Evolutionary conservation across 2,329 filamentous ascomycete species (phyloP), one percentile per base, ranked within the genome.

Genomic region (Cercospora berteroae): DNA sequence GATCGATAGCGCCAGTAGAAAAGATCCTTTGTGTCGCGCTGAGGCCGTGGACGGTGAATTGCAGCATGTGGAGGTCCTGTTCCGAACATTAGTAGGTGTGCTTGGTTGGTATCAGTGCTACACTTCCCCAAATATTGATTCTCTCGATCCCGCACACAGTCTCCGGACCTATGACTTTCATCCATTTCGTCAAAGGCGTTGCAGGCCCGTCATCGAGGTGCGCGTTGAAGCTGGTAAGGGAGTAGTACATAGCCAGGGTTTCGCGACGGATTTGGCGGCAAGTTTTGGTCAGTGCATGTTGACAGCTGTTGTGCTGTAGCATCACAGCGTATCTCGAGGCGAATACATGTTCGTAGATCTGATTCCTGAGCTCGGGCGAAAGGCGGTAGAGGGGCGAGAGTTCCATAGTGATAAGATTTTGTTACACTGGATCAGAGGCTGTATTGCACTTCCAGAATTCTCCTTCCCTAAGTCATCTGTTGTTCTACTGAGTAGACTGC

Each of bases 141-240:
- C 72, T 68, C 7, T 67, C 39, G 2, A 75, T 65, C 18, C 66
- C 55, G 7, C 70, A 55, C 6, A 60, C 66, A 16, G 65, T 18
- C 10, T 71, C 64, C 18, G 60, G 65, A 9, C 71, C 73, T 0
- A 74, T 50, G 4, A 48, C 44, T 27, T 64, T 59, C 0, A 74
- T 61, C 73, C 74, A 75, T 3, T 55, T 61, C 2, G 67, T 66
- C 25, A 75, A 52, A 3, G 72, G 72, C 13, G 70, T 71, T 6
- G 69, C 61, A 2, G 72, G 73, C 5, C 72, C 71, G 36, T 74
- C 72, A 44, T 74, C 74, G 16, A 74, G 67, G 50, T 75, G 73
- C 13, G 74, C 74, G 36, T 75, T 75, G 65, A 74, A 73, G 5
- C 67, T 65, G 3, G 71, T 68, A 2, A 68, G 60, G 5, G 67